Evolutionary conservation across 2,329 filamentous ascomycete genomes (phyloP), one percentile per base, ranked within the genome.

Genomic region (Epichloe aotearoae): DNA sequence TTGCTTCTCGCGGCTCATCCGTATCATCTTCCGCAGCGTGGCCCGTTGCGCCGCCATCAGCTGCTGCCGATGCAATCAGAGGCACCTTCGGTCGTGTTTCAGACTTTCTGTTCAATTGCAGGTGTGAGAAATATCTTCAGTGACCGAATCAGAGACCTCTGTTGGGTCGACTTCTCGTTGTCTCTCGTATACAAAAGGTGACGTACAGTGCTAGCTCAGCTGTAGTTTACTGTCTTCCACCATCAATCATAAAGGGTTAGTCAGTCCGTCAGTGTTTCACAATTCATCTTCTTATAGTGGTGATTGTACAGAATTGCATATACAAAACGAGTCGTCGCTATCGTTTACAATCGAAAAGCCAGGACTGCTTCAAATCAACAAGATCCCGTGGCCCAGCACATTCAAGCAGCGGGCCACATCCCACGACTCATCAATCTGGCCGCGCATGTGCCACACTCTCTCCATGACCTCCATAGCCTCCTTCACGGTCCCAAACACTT

Each of bases 1-100:
- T 65, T 3, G 75, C 75, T 52, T 79, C 75, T 1, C 74, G 66
- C 2, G 74, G 75, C 3, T 78, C 75, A 20, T 77, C 74, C 0
- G 74, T 74, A 53, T 77, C 74, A 38, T 77, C 75, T n/a, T 74
- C 73, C 0, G 63, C 64, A 1, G 64, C 11, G 49, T 57, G 1
- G 50, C 52, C 5, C 30, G 45, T 2, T 46, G 45, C 2, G 51
- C 15, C 36, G 48, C 46, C 23, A 50, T 53, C 10, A 26, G 33
- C 34, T 45, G 14, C 1, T 6, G 3, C 34, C 42, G 41, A 17
- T 14, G 34, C 36, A 20, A 7, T 7, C 11, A 2, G 23, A 36
- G 40, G 19, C 42, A 26, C 23, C 14, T 37, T 36, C 17, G 12
- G 41, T 37, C 15, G 48, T 26, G 23, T 26, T 26, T 26, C 23